Evolutionary conservation across 257 asterid species (phyloP), one percentile per base, ranked within the genome.

Genomic region (Marsdenia floribunda): DNA sequence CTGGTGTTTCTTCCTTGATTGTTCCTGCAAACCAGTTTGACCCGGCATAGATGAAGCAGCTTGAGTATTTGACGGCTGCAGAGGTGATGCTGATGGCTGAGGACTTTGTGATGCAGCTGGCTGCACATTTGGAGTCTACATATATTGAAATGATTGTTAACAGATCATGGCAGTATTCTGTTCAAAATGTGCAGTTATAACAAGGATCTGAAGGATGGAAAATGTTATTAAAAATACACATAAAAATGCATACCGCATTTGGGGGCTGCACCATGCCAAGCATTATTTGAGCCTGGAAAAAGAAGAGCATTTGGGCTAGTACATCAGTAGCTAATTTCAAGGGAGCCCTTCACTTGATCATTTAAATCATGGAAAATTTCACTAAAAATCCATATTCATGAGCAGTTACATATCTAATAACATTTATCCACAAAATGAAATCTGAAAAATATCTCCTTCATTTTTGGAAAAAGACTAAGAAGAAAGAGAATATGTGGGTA

Each of bases 221-320:
- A 3, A 53, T 19, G 4, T 52, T 3, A 52, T 16, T 16, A 16
- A 16, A 16, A 16, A 16, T 53, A 46, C 70, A 19, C 14, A 58
- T 10, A 70, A 73, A 71, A 54, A 73, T 66, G 82, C 89, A 76
- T 90, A 95, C 99, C 70, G 88, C 76, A 78, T 89, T 95, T 1
- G 96, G 84, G 66, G 97, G 79, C 80, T 87, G 91, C 87, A 95
- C 96, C 99, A 95, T 95, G 72, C 98, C 97, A 29, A 95, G 96
- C 98, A 92, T 90, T 71, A 95, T 90, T 81, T 95, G 99, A 38
- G 97, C 99, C 99, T 95, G 58, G 57, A 49, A 66, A 80, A 65
- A 75, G 64, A 29, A 74, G 63, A 78, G 63, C 46, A 75, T 60
- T 49, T 50, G 18, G 76, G 29, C 14, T 46, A 50, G 64, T 42